Conservation (phyloP, 352 stramenopile genomes). For the Pythium aquatile region DNA sequence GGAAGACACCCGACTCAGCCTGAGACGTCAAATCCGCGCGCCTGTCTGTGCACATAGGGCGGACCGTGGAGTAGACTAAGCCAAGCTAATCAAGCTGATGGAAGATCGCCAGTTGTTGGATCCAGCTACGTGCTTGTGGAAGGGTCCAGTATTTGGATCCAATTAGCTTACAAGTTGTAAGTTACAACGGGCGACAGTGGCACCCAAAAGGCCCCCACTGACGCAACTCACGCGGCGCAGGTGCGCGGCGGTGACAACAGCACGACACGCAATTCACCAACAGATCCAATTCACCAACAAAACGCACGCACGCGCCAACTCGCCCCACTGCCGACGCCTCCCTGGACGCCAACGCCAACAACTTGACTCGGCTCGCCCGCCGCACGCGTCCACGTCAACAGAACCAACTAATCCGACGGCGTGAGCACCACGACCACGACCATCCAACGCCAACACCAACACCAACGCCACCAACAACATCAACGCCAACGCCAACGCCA, state of each 20-base stretch:
- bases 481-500: background rate
- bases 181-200: background rate
- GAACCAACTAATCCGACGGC: background rate
- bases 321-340: constrained; percentile 1
- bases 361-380: background rate
- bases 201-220: constrained; percentile 4
- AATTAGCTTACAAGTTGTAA: constrained; percentile 14
- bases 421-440: background rate
- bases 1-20: background rate
- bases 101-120: constrained; percentile 11
- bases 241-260: constrained; percentile 4
- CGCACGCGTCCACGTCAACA: background rate
- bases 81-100: constrained; percentile 2
- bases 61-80: background rate
- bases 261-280: constrained; percentile 1
- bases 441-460: constrained; percentile 3
- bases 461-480: too few species aligned
- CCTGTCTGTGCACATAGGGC: background rate
- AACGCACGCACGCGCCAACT: background rate
- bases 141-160: constrained; percentile 1
- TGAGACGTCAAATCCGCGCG: background rate
- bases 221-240: constrained; percentile 8
- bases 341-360: constrained; percentile 4
- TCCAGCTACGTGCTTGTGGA: constrained; percentile 2
- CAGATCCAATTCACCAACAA: constrained; percentile 1